phyloP scores from a whole-genome alignment of 1,284 basidiomycete species.

The Cutaneotrichosporon arboriforme region DNA sequence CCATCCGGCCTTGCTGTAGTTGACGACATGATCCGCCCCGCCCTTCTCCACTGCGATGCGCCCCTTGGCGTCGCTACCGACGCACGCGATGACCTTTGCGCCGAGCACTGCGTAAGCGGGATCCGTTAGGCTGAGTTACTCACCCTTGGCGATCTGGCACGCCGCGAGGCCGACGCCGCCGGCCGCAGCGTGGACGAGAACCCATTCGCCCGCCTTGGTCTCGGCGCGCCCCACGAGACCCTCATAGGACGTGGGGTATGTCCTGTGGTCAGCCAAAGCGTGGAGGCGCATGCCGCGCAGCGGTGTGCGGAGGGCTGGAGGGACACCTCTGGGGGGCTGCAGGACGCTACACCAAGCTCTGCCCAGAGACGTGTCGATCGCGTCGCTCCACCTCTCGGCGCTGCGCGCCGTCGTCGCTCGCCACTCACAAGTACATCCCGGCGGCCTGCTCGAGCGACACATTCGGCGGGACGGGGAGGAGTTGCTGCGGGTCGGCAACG shows the following conservation, averaged over 20 bases:
- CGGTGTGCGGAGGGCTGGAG: no score
- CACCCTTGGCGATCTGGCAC: slow-evolving; percentile 75
- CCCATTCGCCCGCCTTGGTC: slow-evolving; percentile 74
- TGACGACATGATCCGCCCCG: slow-evolving; percentile 46
- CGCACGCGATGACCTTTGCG: slow-evolving; percentile 52
- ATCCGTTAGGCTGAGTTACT: not conserved
- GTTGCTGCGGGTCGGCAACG: slow-evolving; percentile 52
- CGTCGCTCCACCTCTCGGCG: not conserved
- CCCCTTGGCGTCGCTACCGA: slow-evolving; percentile 47
- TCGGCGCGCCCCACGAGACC: slow-evolving; percentile 77
- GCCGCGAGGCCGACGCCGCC: slow-evolving; percentile 84
- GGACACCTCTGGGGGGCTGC: no score
- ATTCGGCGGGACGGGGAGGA: slow-evolving; percentile 60
- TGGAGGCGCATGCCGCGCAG: no score
- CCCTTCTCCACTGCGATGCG: slow-evolving; percentile 45
- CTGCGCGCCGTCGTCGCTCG: not conserved
- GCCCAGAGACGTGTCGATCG: not conserved
- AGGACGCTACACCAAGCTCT: no score
- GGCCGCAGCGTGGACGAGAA: slow-evolving; percentile 80
- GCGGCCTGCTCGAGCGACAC: slow-evolving; percentile 63
- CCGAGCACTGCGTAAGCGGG: slow-evolving; percentile 29
- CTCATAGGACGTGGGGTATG: slow-evolving; percentile 56
- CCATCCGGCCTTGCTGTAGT: slow-evolving; percentile 49
- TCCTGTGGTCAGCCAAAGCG: slow-evolving; percentile 7
- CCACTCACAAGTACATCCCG: slow-evolving; percentile 19